Evolutionary conservation across 163 green algal genomes (phyloP), one percentile per base, ranked within the genome.

Genomic region (Chlorella variabilis): DNA sequence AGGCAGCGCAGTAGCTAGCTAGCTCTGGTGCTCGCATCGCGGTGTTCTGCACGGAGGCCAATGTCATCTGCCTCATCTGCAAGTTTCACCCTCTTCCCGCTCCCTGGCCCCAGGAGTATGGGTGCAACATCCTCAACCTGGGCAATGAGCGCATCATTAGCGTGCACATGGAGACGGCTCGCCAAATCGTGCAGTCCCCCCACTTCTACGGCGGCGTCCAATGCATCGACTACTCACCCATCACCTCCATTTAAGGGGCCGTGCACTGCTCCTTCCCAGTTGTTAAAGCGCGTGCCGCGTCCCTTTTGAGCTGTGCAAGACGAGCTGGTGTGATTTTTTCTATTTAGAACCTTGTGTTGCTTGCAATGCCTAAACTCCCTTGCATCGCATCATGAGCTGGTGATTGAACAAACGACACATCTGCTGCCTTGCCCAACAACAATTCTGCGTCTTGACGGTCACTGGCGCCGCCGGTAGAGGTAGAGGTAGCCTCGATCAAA

Each of bases 111-210:
- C 86, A 92, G 77, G 69, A 93, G 81, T 99, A 99, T 84, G 96
- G 83, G 59, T 99, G 96, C 93, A 99, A 99, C 83, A 88, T 95
- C 75, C 93, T 99, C 63, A 99, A 99, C 89, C 90, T 99, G 70
- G 96, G 96, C 67, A 90, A 94, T 75, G 86, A 88, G 61, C 86
- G 88, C 61, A 96, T 99, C 88, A 94, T 98, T 61, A 90, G 80
- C 21, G 94, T 97, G 70, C 94, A 99, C 86, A 62, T 89, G 27
- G 62, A 87, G 25, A 94, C 84, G 25, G 95, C 94, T 21, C 89
- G 95, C 3, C 87, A 96, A 86, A 97, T 98, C 41, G 93, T 97
- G 21, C 78, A 85, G 59, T 90, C 88, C 49, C 90, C 90, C 20
- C 85, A 93, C 63, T 98, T 97, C 83, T 84, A 84, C 61, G 94